phyloP scores from a whole-genome alignment of 805 yeast genomes.

The Hanseniaspora guilliermondii region DNA sequence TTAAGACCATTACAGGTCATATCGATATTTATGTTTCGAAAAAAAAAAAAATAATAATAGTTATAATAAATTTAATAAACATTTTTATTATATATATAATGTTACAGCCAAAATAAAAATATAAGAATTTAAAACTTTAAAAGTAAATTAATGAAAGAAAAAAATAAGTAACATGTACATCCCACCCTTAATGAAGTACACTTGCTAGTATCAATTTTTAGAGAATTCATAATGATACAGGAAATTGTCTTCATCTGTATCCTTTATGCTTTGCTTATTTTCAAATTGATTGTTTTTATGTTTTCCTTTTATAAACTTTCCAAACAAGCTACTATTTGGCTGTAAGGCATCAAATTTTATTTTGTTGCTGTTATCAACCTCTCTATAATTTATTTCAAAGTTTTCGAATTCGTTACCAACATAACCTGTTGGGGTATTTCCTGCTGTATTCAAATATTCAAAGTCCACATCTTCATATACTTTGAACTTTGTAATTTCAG shows the following conservation, averaged over 20 bases:
- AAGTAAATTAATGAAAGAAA: too few relatives aligned
- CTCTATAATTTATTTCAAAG: slow-evolving; percentile 7
- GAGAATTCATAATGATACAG: slow-evolving; percentile 9
- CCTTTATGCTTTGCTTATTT: neutral
- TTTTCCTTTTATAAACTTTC: neutral
- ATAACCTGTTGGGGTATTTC: neutral
- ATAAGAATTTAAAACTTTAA: too few relatives aligned
- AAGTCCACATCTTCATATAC: slow-evolving; percentile 17
- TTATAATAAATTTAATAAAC: neutral
- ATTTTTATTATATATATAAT: neutral
- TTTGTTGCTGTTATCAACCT: neutral
- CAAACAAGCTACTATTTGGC: neutral
- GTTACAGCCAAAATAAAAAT: neutral
- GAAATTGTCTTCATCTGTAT: neutral
- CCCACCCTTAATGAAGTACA: too few relatives aligned
- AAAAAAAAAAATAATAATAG: neutral
- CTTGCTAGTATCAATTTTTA: neutral
- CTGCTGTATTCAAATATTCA: slow-evolving; percentile 7
- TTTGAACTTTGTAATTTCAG: neutral
- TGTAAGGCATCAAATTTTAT: neutral
- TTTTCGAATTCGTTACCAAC: neutral
- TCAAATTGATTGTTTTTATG: neutral
- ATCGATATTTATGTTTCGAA: too few relatives aligned
- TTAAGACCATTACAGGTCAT: neutral
- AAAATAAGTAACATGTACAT: too few relatives aligned